Evolutionary conservation across 2,329 filamentous ascomycete genomes (phyloP), one percentile per base, ranked within the genome.

Genomic region (Clarireedia sp.): DNA sequence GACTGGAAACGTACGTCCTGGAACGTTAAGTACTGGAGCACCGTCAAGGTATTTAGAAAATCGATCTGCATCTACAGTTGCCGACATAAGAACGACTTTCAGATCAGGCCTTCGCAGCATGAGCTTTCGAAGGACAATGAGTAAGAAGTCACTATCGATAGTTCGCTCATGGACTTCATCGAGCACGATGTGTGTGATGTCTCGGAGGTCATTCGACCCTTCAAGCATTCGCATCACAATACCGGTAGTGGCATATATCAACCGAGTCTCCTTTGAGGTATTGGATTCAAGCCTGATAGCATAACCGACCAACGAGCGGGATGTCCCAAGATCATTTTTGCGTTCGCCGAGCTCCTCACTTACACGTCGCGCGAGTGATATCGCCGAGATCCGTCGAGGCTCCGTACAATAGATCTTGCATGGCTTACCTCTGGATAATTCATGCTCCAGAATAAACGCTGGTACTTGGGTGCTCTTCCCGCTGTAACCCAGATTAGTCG

Each of bases 171-270:
- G 94, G 2, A 97, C 92, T 71, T 99, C 94, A 67, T 99, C 94
- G n/a, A 99, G 83, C 46, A 99, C 84, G 57, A 99, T 74, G 72
- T 97, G 94, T 0, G 92, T 96, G 51, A 99, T 85, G 60, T 96
- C 92, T 56, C 83, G 81, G 44, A 99, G 80, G 55, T 95, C 87
- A 60, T 90, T 87, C 0, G 89, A 88, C 8, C 86, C 86, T 70
- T 99, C 94, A 14, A 99, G 78, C 92, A 99, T 97, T 26, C 94
- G 85, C 77, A 99, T 89, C n/a, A 99, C 90, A 56, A 99, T 95
- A 74, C 94, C 83, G 5, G 83, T 87, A 2, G 87, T 96, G 52
- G 94, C 94, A 71, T 90, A 99, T 5, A 97, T 83, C 24, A 99
- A 80, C 51, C 89, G 80, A 2, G 91, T 97, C 63, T 90, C 85